phyloP scores from a whole-genome alignment of 2,329 filamentous ascomycete species.

The Emmonsiellopsis sp. region DNA sequence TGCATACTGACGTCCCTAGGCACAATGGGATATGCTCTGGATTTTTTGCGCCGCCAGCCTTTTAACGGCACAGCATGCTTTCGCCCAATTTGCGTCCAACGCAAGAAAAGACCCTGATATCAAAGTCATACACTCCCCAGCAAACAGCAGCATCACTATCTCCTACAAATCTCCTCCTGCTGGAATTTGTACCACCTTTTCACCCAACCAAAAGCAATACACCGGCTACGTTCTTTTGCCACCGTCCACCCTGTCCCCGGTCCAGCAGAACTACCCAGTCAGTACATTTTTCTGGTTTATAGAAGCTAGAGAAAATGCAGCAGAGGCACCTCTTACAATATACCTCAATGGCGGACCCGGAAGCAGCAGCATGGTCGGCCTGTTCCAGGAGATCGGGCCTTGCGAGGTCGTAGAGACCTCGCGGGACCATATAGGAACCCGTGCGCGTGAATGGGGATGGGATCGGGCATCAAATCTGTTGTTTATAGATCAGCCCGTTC shows the following conservation, averaged over 20 bases:
- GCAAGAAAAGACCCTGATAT: constrained; percentile 27
- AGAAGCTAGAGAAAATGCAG: constrained; percentile 36
- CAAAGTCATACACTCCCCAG: constrained; percentile 52
- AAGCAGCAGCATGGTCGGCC: constrained; percentile 31
- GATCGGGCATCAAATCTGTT: constrained; percentile 55
- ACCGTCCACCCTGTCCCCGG: constrained; percentile 7
- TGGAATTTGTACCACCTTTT: constrained; percentile 48
- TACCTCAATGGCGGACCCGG: constrained; percentile 43
- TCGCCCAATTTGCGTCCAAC: not conserved
- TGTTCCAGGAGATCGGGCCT: constrained; percentile 36
- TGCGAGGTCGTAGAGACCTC: constrained; percentile 32
- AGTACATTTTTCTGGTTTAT: constrained; percentile 37
- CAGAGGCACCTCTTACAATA: constrained; percentile 33
- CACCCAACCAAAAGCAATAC: constrained; percentile 38
- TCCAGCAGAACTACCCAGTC: constrained; percentile 7
- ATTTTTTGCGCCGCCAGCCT: too few species aligned
- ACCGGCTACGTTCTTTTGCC: constrained; percentile 9
- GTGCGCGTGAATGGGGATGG: constrained; percentile 46
- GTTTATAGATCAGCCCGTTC: constrained; percentile 59
- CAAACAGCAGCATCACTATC: constrained; percentile 54
- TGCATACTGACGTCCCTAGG: too few species aligned
- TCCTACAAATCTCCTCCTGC: constrained; percentile 55
- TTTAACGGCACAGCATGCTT: too few species aligned
- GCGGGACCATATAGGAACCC: constrained; percentile 24
- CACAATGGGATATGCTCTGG: too few species aligned